Percentiles rank a stretch among this genome's conserved stretches.
These are phyloP conservation scores for Moesziomyces sp. DNA, from an alignment of 1,284 basidiomycete genomes.

Conservation along the genomic window DNA sequence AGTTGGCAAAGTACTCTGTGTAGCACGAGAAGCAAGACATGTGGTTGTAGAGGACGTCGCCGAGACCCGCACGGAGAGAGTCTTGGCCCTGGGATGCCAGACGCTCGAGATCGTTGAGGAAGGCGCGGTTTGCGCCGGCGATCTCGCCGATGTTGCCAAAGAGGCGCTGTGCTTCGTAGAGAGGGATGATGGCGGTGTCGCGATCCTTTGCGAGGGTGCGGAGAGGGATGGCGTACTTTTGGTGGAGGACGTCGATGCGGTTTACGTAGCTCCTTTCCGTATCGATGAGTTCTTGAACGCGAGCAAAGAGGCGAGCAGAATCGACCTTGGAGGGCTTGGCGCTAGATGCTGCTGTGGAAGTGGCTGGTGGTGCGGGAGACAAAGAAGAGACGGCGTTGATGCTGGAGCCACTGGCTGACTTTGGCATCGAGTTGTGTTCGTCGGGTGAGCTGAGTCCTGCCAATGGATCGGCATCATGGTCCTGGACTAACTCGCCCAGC, in stretches of 20 bases:
- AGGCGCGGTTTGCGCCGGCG: conserved; percentile 85
- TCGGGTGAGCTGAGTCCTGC: background rate
- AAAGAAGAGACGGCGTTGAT: conserved; percentile 50
- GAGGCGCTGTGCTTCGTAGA: conserved; percentile 89
- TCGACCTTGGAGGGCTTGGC: conserved; percentile 23
- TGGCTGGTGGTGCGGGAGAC: conserved; percentile 14
- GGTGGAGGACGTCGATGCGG: conserved; percentile 59
- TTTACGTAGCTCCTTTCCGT: conserved; percentile 65
- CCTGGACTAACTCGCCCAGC: conserved; percentile 51
- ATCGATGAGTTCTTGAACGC: conserved; percentile 62
- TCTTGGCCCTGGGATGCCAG: conserved; percentile 70
- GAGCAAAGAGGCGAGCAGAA: conserved; percentile 34
- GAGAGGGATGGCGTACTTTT: conserved; percentile 84
- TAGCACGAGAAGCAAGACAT: conserved; percentile 81
- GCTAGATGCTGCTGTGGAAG: background rate
- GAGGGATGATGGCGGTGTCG: conserved; percentile 84
- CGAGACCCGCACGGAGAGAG: conserved; percentile 75
- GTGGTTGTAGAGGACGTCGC: conserved; percentile 80
- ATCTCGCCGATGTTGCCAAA: conserved; percentile 94
- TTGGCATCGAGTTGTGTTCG: conserved; percentile 19
- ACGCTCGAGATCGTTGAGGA: conserved; percentile 83
- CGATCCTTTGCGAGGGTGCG: conserved; percentile 84
- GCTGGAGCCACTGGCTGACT: conserved; percentile 53
- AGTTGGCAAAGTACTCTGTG: conserved; percentile 87
- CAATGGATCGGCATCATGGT: conserved; percentile 34